Base-by-base conservation (phyloP, 345 rosid species). In the Gynandropsis gynandra region DNA sequence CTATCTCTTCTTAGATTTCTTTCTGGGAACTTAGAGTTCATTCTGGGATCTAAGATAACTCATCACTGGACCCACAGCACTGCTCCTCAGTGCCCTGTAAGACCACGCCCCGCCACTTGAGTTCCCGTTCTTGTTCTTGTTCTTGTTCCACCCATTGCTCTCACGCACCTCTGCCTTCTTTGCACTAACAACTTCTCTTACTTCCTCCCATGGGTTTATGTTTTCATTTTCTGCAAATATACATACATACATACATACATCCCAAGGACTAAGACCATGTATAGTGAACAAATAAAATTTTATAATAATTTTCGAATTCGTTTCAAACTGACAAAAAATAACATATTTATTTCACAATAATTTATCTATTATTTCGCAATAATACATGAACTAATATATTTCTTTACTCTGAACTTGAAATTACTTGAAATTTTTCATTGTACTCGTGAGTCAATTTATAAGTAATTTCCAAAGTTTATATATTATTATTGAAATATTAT, bases 41-140 rank as follows among this genome's bases (percentile, higher is more conserved):
- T 83, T 78, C 68, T 88, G 87, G 13, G 85, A 65, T 59, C 95
- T 76, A 56, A 93, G 69, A 52, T 79, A 61, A 16, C 87, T 82
- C 81, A 88, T 68, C 2, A 81, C 80, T 11, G 94, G 99, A 61
- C 97, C 97, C 54, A 93, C 56, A 1, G 95, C 90, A 48, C 95
- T 77, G 47, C 95, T 65, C 61, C 97, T 78, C 53, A 72, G 49
- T 39, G 74, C 87, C 80, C 71, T 80, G 69, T 62, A 75, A 14
- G 88, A 75, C 88, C 86, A 72, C 7, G 82, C 48, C 14, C 73
- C 69, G 58, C 67, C 65, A 60, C 76, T 72, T 31, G 90, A 65
- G 65, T 69, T 72, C 66, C 66, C 79, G 36, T 74, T 50, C 42
- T 41, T 53, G 65, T 69, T 72, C 66, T 65, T 78, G 36, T 74